These are phyloP conservation scores for Angomonas deanei DNA, from an alignment of 208 protist genomes.

Conservation along the genomic window DNA sequence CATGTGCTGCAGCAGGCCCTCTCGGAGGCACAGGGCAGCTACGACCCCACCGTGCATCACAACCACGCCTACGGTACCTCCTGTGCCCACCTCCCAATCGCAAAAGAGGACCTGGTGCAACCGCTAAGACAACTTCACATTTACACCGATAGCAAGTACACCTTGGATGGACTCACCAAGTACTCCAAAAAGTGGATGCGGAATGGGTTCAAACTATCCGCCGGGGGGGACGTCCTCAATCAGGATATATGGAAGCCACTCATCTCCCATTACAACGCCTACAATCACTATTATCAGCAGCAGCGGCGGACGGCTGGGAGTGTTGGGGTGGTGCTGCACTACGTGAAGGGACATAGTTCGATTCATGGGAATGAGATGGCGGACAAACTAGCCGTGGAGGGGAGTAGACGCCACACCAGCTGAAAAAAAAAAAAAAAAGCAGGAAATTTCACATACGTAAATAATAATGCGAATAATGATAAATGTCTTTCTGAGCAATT, in stretches of 20 bases:
- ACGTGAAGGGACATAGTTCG: conserved; percentile 69
- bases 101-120: conserved; percentile 3
- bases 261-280: conserved; percentile 23
- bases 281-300: conserved; percentile 42
- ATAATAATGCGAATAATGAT: background rate
- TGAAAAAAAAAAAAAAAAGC: no score
- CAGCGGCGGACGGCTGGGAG: conserved; percentile 5
- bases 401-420: conserved; percentile 16
- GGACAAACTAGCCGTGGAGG: conserved; percentile 41
- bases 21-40: conserved; percentile 9
- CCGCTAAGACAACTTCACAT: conserved; percentile 43
- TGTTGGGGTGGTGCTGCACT: conserved; percentile 37
- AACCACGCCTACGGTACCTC: background rate
- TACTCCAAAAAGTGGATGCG: conserved; percentile 45
- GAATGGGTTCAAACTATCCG: conserved; percentile 49
- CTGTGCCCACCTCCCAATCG: background rate
- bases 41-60: background rate
- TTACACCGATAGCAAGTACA: conserved; percentile 77
- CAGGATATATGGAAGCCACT: conserved; percentile 62
- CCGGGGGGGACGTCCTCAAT: conserved; percentile 47
- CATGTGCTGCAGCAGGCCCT: conserved; percentile 56
- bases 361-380: conserved; percentile 72
- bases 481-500: background rate
- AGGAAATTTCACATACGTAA: no score
- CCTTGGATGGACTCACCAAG: conserved; percentile 49